phyloP scores from a whole-genome alignment of 768 basidiomycete species.

The Lactarius hengduanensis region DNA sequence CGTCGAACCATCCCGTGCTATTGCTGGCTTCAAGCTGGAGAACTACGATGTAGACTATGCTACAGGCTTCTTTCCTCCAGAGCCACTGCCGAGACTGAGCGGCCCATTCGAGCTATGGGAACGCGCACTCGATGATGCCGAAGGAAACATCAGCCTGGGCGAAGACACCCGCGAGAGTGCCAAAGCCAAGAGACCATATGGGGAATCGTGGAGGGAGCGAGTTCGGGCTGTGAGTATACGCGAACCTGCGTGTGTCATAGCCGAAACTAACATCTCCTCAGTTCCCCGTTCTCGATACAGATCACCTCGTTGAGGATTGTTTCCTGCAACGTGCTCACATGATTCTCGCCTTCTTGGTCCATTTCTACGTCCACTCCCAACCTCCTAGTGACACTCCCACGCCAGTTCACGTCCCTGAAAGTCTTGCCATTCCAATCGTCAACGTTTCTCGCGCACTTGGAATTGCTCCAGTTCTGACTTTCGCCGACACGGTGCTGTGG shows the following conservation, averaged over 20 bases:
- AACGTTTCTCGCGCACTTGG: constrained; percentile 70
- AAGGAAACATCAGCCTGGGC: constrained; percentile 52
- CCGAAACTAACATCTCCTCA: constrained; percentile 33
- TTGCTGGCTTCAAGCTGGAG: constrained; percentile 19
- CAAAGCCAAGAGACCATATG: constrained; percentile 47
- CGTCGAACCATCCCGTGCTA: constrained; percentile 4
- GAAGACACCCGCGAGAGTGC: constrained; percentile 53
- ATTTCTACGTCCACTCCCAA: constrained; percentile 87
- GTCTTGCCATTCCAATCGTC: constrained; percentile 76
- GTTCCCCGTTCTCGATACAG: constrained; percentile 71
- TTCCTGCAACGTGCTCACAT: constrained; percentile 81
- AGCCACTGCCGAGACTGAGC: constrained; percentile 57
- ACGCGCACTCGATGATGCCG: constrained; percentile 54
- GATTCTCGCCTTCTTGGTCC: constrained; percentile 84
- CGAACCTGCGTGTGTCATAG: not conserved
- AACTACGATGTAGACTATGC: constrained; percentile 55
- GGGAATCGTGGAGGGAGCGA: constrained; percentile 66
- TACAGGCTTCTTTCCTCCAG: constrained; percentile 83
- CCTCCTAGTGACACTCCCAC: constrained; percentile 42
- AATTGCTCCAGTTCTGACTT: constrained; percentile 93
- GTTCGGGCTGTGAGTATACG: constrained; percentile 57
- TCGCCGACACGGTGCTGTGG: constrained; percentile 95
- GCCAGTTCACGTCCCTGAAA: constrained; percentile 63
- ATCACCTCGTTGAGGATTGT: constrained; percentile 53
- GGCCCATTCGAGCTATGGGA: constrained; percentile 69